Evolutionary conservation across 2,329 filamentous ascomycete species (phyloP), one percentile per base, ranked within the genome.

Genomic region (Alternaria gaisen): DNA sequence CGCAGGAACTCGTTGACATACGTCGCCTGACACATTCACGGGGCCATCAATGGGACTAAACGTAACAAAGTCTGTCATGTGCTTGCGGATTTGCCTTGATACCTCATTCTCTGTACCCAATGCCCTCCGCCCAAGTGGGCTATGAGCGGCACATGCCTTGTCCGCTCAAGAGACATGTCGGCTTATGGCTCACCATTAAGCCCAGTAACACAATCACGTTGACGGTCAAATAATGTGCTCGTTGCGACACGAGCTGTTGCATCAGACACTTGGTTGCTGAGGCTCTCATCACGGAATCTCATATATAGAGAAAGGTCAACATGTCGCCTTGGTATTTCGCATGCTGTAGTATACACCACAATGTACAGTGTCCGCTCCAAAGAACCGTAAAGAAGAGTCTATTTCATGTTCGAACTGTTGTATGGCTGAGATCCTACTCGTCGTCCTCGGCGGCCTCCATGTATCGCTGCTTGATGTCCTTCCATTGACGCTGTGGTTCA

Each of bases 401-500:
- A 66, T 68, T 60, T 67, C 63, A 54, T 63, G 60, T 58, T 47
- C 41, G 55, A 52, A 61, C 61, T 53, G 43, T 44, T 22, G 51
- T 55, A 50, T 56, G 53, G 57, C 44, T 51, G 53, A 57, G n/a
- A 44, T 56, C 42, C 66, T 77, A 77, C 68, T 78, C 82, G 61
- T 90, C 89, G 68, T 89, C 89, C 67, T 91, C 89, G 58, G 84
- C 87, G 61, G 85, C 85, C 82, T 91, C 77, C 75, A 97, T 81
- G 82, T 97, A 99, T 82, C 87, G 90, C 81, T 90, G 84, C 84
- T 96, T 94, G 85, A 99, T 97, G 81, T 99, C 95, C 88, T 97
- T 97, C 95, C 95, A 98, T 96, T 97, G 94, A 77, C 94, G 93
- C 94, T 98, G 77, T 72, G 60, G 26, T 18, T 12, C 26, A 28